Percentiles rank a stretch among this genome's conserved stretches.
These are phyloP conservation scores for Tricholoma furcatifolium DNA, from an alignment of 768 basidiomycete genomes.

Conservation along the genomic window DNA sequence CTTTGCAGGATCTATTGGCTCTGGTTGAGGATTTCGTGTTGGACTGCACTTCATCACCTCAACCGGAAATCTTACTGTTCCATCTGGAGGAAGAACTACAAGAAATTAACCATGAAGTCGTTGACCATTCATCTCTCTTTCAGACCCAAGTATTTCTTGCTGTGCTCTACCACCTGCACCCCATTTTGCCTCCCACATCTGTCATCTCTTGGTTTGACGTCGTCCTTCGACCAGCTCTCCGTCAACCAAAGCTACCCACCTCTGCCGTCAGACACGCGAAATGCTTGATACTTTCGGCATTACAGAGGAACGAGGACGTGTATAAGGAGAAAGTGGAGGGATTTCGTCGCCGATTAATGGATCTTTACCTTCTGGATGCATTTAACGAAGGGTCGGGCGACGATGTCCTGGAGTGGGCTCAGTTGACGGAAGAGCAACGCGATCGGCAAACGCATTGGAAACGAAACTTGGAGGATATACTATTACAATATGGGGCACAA, in stretches of 20 bases:
- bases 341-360: constrained; percentile 68
- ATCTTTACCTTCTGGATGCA: constrained; percentile 76
- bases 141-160: constrained; percentile 70
- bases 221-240: constrained; percentile 72
- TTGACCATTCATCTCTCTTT: constrained; percentile 59
- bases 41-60: constrained; percentile 46
- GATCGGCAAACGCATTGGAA: constrained; percentile 69
- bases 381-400: constrained; percentile 72
- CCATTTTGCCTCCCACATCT: constrained; percentile 61
- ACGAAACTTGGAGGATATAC: constrained; percentile 71
- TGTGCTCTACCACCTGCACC: constrained; percentile 60
- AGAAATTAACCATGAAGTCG: constrained; percentile 54
- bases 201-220: constrained; percentile 86
- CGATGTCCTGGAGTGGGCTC: constrained; percentile 75
- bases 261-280: constrained; percentile 63
- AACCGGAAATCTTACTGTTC: constrained; percentile 40
- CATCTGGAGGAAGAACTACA: constrained; percentile 70
- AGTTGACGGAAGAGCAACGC: constrained; percentile 59
- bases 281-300: constrained; percentile 64
- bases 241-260: constrained; percentile 67
- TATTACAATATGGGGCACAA: constrained; percentile 63
- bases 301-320: constrained; percentile 48
- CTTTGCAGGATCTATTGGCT: constrained; percentile 48
- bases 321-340: constrained; percentile 50
- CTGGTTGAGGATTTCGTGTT: constrained; percentile 56